A percentile compares a stretch with the other conserved stretches of the same genome.
phyloP scores from a whole-genome alignment of 768 basidiomycete species.

The Pseudohyphozyma bogoriensis region DNA sequence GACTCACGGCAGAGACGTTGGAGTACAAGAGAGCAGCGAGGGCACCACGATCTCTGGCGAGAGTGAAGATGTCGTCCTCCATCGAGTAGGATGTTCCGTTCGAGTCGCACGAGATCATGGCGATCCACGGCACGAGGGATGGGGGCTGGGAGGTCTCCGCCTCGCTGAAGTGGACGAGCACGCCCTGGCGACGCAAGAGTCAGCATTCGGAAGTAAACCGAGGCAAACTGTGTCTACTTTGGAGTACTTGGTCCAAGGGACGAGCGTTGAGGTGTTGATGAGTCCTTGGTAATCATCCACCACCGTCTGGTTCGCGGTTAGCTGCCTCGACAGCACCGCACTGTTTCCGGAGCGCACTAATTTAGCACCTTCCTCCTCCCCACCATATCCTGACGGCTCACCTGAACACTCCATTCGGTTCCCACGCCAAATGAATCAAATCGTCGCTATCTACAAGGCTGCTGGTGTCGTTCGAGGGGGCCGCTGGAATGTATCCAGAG shows the following conservation, averaged over 20 bases:
- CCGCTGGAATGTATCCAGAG: slow-evolving; percentile 73
- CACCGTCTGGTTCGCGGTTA: neutral
- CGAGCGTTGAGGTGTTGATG: slow-evolving; percentile 51
- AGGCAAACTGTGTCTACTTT: slow-evolving; percentile 1
- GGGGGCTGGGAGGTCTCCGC: slow-evolving; percentile 32
- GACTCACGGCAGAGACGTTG: slow-evolving; percentile 43
- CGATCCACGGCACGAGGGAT: slow-evolving; percentile 80
- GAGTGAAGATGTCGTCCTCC: slow-evolving; percentile 66
- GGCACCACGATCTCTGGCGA: slow-evolving; percentile 68
- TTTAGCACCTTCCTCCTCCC: neutral
- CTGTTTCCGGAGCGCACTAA: neutral
- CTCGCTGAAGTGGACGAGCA: slow-evolving; percentile 74
- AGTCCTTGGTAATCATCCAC: too few relatives aligned
- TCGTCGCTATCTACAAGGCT: slow-evolving; percentile 41
- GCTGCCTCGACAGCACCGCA: neutral
- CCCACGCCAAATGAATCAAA: slow-evolving; percentile 11
- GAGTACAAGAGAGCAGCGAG: slow-evolving; percentile 74
- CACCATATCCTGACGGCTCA: neutral
- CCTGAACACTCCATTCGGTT: slow-evolving; percentile 14
- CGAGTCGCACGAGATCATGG: slow-evolving; percentile 68
- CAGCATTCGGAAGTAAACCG: neutral
- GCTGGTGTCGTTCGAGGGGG: slow-evolving; percentile 56
- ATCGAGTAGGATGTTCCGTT: slow-evolving; percentile 49
- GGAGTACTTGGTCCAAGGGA: slow-evolving; percentile 30
- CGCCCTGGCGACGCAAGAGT: slow-evolving; percentile 44